These are phyloP conservation scores for Phytophthora fragariaefolia DNA, from an alignment of 352 stramenopile species.

Conservation along the genomic window DNA sequence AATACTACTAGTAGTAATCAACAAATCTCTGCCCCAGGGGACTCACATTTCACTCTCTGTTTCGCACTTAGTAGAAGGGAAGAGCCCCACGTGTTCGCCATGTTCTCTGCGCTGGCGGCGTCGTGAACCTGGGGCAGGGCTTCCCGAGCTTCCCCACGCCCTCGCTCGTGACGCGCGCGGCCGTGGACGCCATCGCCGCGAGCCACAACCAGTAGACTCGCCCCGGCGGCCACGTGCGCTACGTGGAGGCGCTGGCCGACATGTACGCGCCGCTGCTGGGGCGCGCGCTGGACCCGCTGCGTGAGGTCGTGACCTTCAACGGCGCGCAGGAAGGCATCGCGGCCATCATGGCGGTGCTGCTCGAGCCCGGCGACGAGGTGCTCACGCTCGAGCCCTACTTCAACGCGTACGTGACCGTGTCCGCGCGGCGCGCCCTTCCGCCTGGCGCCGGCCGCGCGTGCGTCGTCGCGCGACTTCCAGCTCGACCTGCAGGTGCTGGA, in stretches of 20 bases:
- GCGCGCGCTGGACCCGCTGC: conserved; percentile 75
- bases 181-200: conserved; percentile 78
- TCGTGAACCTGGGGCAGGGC: conserved; percentile 96
- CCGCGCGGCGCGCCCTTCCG: conserved; percentile 78
- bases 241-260: conserved; percentile 81
- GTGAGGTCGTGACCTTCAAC: conserved; percentile 90
- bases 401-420: conserved; percentile 89
- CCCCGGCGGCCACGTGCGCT: conserved; percentile 78
- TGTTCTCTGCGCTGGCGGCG: conserved; percentile 87
- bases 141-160: conserved; percentile 96
- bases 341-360: conserved; percentile 75
- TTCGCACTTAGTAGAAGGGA: too few relatives aligned
- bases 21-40: too few relatives aligned
- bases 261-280: conserved; percentile 82
- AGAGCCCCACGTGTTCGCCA: conserved; percentile 86
- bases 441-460: conserved; percentile 53
- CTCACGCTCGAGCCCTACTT: conserved; percentile 92
- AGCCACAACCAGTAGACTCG: conserved; percentile 92
- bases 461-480: conserved; percentile 74
- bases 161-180: conserved; percentile 89
- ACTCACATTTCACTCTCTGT: too few relatives aligned
- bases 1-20: too few relatives aligned
- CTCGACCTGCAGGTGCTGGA: conserved; percentile 91
- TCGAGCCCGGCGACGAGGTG: conserved; percentile 87
- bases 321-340: conserved; percentile 90